Base-by-base conservation (phyloP, 2,329 filamentous ascomycete species). In the Penicillium sclerotiorum region DNA sequence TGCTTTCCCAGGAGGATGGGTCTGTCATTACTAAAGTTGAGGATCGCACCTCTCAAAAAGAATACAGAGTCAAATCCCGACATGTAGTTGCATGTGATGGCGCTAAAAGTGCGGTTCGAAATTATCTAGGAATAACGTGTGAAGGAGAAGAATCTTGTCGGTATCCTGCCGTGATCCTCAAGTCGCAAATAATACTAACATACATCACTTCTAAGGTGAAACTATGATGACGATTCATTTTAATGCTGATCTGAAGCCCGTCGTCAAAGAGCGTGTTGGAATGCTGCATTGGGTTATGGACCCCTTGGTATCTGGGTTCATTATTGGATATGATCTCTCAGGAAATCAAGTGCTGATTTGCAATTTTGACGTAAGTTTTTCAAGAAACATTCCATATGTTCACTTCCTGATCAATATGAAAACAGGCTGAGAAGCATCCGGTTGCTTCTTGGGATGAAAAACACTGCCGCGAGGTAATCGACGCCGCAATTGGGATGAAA, bases 211-310 rank as follows among this genome's bases (percentile, higher is more conserved):
- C n/a, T 6, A 7, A 73, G 71, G 72, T 30, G 72, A 75, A 47
- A 75, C 72, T 0, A 76, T 76, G 73, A 76, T 77, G 74, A 76
- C 73, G 0, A 76, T 77, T 12, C 73, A 77, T 35, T 70, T 77
- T 53, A 73, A 74, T 33, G 71, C 73, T 0, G 62, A 77, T 37
- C 59, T 76, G 2, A 64, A 70, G 0, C 66, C 71, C 1, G 59
- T 77, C 0, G 57, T 77, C 0, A 60, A 63, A 3, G 62, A 71
- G 0, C 60, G 66, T 18, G 69, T 74, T 1, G 74, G 74, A 5
- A 76, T 77, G 73, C 57, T 77, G 2, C 71, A 76, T 52, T 77
- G 73, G 74, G 65, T 77, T 15, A 69, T 72, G 53, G 74, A 77
- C 41, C 74, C 74, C 1, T 63, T 65, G 5, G 70, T 68, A 18